phyloP scores from a whole-genome alignment of 257 asterid genomes.

The Nicotiana noctiflora region DNA sequence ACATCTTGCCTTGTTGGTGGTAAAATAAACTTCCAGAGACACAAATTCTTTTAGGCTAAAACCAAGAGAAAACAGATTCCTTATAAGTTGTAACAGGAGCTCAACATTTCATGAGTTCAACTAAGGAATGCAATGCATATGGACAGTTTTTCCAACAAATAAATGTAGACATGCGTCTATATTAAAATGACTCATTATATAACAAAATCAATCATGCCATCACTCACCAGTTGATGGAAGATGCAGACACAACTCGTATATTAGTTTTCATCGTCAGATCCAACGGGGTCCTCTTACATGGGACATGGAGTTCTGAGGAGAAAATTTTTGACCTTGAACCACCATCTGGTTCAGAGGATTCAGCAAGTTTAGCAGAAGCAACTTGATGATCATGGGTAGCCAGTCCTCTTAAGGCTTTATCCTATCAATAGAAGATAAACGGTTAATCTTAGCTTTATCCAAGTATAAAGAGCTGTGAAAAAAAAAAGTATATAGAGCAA shows the following conservation, averaged over 20 bases:
- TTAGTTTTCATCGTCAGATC: conserved; percentile 83
- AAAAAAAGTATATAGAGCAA: conserved; percentile 2
- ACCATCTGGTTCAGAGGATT: conserved; percentile 29
- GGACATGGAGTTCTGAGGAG: conserved; percentile 46
- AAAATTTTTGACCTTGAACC: conserved; percentile 22
- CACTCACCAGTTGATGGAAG: conserved; percentile 80
- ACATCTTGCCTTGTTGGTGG: background rate
- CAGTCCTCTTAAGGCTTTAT: conserved; percentile 74
- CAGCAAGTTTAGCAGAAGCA: conserved; percentile 32
- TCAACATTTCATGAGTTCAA: background rate
- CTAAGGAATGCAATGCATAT: background rate
- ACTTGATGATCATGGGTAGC: conserved; percentile 47
- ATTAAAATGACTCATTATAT: background rate
- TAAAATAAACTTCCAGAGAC: background rate
- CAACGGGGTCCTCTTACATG: conserved; percentile 60
- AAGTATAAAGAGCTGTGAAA: background rate
- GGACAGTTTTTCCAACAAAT: background rate
- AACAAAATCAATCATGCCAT: background rate
- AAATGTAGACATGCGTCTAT: background rate
- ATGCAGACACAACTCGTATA: conserved; percentile 57
- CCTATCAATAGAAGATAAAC: conserved; percentile 34
- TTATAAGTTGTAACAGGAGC: too few species aligned
- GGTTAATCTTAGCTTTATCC: background rate
- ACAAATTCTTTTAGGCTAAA: background rate
- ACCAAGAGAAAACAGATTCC: too few species aligned